Conservation (phyloP, 257 asterid genomes). For the Nicotiana otophora region DNA sequence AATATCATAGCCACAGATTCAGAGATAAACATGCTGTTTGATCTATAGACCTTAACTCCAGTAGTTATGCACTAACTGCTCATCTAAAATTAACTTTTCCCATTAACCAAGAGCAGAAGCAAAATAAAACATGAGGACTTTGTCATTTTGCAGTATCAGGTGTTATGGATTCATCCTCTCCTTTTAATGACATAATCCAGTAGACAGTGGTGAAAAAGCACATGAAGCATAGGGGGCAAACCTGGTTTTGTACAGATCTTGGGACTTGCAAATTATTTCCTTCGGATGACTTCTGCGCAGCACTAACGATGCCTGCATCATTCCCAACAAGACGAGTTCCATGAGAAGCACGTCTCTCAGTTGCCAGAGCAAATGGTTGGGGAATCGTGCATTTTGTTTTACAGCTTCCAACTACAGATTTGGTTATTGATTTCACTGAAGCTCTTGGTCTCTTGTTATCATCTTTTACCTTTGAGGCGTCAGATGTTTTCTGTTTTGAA, state of each 20-base stretch:
- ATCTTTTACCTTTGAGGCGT: slow-evolving; percentile 23
- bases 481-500: slow-evolving; percentile 18
- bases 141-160: neutral
- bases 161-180: neutral
- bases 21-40: slow-evolving; percentile 2
- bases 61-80: slow-evolving; percentile 32
- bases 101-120: neutral
- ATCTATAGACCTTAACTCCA: slow-evolving; percentile 6
- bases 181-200: slow-evolving; percentile 20
- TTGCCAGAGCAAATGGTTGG: slow-evolving; percentile 80
- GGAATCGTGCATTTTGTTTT: slow-evolving; percentile 71
- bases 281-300: slow-evolving; percentile 39
- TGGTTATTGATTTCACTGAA: slow-evolving; percentile 32
- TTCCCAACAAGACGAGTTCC: slow-evolving; percentile 46
- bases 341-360: slow-evolving; percentile 63
- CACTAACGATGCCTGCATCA: slow-evolving; percentile 54
- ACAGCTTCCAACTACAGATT: slow-evolving; percentile 39
- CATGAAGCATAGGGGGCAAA: slow-evolving; percentile 29
- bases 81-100: neutral
- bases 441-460: slow-evolving; percentile 31
- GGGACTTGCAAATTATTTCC: slow-evolving; percentile 20
- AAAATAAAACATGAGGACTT: neutral
- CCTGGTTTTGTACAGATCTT: slow-evolving; percentile 38
- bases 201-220: slow-evolving; percentile 40
- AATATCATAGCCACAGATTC: slow-evolving; percentile 6